Conservation (phyloP, 2,329 filamentous ascomycete species). For the Verticillium klebahnii region DNA sequence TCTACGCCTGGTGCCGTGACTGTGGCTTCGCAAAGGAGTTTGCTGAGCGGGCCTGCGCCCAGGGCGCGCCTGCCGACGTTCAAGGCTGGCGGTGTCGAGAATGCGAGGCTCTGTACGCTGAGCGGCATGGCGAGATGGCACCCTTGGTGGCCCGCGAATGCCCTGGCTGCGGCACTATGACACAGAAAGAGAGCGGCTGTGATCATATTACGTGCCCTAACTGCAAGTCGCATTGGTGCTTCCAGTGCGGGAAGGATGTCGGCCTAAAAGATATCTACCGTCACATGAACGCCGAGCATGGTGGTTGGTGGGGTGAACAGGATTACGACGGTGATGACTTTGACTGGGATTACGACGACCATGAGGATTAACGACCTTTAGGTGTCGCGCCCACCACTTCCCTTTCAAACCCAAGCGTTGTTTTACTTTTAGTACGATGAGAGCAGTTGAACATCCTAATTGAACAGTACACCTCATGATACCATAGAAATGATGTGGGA, state of each 20-base stretch:
- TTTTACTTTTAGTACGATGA: too few species aligned
- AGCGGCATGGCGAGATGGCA: conserved; percentile 9
- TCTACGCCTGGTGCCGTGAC: conserved; percentile 42
- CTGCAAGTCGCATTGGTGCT: conserved; percentile 34
- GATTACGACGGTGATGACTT: background rate
- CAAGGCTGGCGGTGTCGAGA: conserved; percentile 35
- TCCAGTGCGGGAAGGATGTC: conserved; percentile 27
- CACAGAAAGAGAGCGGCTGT: conserved; percentile 31
- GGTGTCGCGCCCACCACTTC: too few species aligned
- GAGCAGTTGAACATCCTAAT: too few species aligned
- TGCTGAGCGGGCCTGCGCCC: conserved; percentile 38
- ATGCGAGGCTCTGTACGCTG: conserved; percentile 19
- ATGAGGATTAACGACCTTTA: too few species aligned
- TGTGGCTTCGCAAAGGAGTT: conserved; percentile 37
- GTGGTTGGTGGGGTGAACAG: conserved; percentile 13
- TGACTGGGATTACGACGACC: too few species aligned
- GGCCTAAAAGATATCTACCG: conserved; percentile 24
- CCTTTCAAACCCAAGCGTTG: too few species aligned
- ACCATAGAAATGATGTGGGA: too few species aligned
- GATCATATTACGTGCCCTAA: conserved; percentile 29
- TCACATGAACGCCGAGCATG: conserved; percentile 29
- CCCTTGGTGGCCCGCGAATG: conserved; percentile 21
- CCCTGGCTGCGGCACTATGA: conserved; percentile 29
- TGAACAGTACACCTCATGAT: too few species aligned
- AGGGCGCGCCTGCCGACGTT: conserved; percentile 30